phyloP scores from a whole-genome alignment of 371 early-diverging fungal species.

The Mucor piriformis region DNA sequence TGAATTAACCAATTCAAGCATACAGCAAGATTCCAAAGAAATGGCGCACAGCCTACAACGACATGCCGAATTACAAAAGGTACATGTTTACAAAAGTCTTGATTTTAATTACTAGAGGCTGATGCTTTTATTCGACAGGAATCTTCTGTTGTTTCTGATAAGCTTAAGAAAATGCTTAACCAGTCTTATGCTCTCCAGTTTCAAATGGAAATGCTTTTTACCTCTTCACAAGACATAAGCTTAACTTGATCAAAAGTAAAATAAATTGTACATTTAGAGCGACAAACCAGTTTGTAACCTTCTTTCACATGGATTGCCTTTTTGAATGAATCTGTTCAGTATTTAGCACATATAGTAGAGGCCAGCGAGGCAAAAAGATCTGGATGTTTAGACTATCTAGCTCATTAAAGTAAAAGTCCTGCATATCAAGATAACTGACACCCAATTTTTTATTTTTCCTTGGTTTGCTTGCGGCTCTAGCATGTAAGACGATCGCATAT shows the following conservation, averaged over 20 bases:
- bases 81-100: neutral
- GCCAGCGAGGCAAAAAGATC: too few relatives aligned
- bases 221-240: conserved; percentile 33
- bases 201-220: conserved; percentile 42
- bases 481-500: too few relatives aligned
- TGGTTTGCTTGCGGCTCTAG: too few relatives aligned
- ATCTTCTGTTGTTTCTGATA: conserved; percentile 32
- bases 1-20: conserved; percentile 2
- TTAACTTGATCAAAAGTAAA: conserved; percentile 5
- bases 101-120: neutral
- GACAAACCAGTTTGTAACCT: too few relatives aligned
- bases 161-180: conserved; percentile 38
- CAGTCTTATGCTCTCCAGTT: conserved; percentile 51
- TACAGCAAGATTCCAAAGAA: neutral
- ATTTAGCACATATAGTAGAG: too few relatives aligned
- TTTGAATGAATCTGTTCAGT: too few relatives aligned
- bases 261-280: neutral
- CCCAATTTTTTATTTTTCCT: too few relatives aligned
- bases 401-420: too few relatives aligned
- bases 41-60: conserved; percentile 4
- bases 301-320: too few relatives aligned
- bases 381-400: too few relatives aligned
- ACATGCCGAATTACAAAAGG: conserved; percentile 23
- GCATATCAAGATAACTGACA: too few relatives aligned
- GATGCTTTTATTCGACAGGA: conserved; percentile 17